Conservation (phyloP, 371 early-diverging fungal species). For the Rhizopus delemar region DNA sequence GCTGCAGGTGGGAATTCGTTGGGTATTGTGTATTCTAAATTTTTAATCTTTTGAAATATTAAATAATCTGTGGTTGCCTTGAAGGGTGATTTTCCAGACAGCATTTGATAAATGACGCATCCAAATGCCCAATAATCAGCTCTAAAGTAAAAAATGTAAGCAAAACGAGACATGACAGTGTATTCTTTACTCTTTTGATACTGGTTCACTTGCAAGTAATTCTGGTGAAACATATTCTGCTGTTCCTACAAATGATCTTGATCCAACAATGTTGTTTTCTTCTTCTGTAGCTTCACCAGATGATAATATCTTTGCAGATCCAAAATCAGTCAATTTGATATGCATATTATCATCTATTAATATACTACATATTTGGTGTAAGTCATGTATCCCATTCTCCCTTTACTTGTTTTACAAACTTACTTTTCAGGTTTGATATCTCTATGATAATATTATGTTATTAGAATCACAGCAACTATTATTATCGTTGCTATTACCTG, state of each 20-base stretch:
- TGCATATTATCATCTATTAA: conserved; percentile 82
- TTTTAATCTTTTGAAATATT: conserved; percentile 93
- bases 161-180: background rate
- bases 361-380: conserved; percentile 52
- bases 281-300: conserved; percentile 11
- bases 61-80: conserved; percentile 93
- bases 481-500: conserved; percentile 30
- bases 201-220: conserved; percentile 84
- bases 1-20: conserved; percentile 67
- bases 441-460: conserved; percentile 29
- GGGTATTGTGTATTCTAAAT: conserved; percentile 84
- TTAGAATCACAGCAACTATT: background rate
- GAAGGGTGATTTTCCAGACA: conserved; percentile 94
- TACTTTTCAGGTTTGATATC: conserved; percentile 92
- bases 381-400: conserved; percentile 37
- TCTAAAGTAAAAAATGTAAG: conserved; percentile 29
- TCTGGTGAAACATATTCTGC: conserved; percentile 98
- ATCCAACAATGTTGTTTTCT: conserved; percentile 21
- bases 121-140: conserved; percentile 99
- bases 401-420: conserved; percentile 16
- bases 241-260: conserved; percentile 95
- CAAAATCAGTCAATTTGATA: conserved; percentile 96
- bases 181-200: conserved; percentile 56
- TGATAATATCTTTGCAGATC: conserved; percentile 87
- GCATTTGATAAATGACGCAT: conserved; percentile 95